phyloP scores from a whole-genome alignment of 2,329 filamentous ascomycete species.

The Diaporthe capsici region DNA sequence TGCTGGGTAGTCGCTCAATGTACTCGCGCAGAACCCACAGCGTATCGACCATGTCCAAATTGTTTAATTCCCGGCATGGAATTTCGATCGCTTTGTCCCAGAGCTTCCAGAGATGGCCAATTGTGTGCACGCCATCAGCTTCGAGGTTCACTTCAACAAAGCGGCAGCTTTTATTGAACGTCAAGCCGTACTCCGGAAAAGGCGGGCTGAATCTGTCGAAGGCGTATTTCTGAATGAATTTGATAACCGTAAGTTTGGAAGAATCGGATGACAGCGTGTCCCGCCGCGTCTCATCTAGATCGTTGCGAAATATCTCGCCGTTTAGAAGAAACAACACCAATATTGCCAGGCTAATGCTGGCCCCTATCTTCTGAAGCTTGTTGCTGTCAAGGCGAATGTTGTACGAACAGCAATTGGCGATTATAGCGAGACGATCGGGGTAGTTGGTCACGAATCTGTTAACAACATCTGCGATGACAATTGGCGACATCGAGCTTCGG shows the following conservation, averaged over 20 bases:
- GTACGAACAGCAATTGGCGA: not conserved
- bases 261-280: not conserved
- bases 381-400: not conserved
- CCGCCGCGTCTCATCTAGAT: not conserved
- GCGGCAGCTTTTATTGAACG: not conserved
- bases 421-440: not conserved
- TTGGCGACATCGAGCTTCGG: not conserved
- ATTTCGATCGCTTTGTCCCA: not conserved
- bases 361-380: not conserved
- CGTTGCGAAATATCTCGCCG: not conserved
- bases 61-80: not conserved
- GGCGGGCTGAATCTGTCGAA: not conserved
- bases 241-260: not conserved
- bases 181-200: not conserved
- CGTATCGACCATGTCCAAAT: not conserved
- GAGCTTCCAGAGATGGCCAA: not conserved
- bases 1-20: not conserved
- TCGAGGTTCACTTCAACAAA: not conserved
- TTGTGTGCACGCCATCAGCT: not conserved
- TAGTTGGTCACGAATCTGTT: not conserved
- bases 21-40: not conserved
- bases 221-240: not conserved
- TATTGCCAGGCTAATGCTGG: not conserved
- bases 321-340: not conserved
- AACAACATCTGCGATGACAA: not conserved